Evolutionary conservation across 805 yeast genomes (phyloP).

Genomic region (Jamesozyma piceae): DNA sequence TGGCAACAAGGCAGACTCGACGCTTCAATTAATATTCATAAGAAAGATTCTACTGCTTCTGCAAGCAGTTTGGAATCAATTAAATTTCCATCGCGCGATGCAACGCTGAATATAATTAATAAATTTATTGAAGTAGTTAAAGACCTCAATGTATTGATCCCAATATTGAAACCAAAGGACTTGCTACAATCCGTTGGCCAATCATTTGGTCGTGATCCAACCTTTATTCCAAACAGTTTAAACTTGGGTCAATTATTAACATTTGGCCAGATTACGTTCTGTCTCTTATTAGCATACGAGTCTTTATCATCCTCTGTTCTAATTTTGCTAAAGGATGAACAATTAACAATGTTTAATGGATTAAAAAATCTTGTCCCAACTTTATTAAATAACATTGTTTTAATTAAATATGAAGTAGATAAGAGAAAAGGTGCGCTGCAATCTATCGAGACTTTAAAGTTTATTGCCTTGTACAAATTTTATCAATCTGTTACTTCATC

Average conservation of each 20-base stretch:
- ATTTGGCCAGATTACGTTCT: constrained; percentile 16
- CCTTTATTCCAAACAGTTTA: constrained; percentile 12
- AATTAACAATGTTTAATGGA: constrained; percentile 11
- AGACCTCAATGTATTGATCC: constrained; percentile 17
- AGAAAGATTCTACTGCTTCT: not conserved
- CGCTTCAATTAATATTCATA: not conserved
- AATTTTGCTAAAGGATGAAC: constrained; percentile 21
- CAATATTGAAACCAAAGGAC: constrained; percentile 20
- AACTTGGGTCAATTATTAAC: constrained; percentile 16
- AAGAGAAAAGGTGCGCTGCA: constrained; percentile 11
- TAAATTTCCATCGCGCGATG: constrained; percentile 15
- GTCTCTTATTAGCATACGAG: constrained; percentile 20
- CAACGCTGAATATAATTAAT: constrained; percentile 14
- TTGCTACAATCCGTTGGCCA: constrained; percentile 15
- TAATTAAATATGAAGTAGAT: constrained; percentile 15
- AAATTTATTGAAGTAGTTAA: constrained; percentile 15
- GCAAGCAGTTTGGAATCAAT: not conserved
- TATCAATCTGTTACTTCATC: constrained; percentile 7
- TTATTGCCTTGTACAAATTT: constrained; percentile 18
- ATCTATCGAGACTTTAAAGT: constrained; percentile 16
- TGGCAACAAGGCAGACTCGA: constrained; percentile 10
- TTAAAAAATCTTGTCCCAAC: constrained; percentile 9
- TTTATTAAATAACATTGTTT: constrained; percentile 12
- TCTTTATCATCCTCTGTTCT: constrained; percentile 23
- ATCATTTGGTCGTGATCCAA: constrained; percentile 15